Percentiles rank a stretch among this genome's conserved stretches.
Conservation (phyloP, 352 stramenopile genomes). For the Achlya hypogyna region DNA sequence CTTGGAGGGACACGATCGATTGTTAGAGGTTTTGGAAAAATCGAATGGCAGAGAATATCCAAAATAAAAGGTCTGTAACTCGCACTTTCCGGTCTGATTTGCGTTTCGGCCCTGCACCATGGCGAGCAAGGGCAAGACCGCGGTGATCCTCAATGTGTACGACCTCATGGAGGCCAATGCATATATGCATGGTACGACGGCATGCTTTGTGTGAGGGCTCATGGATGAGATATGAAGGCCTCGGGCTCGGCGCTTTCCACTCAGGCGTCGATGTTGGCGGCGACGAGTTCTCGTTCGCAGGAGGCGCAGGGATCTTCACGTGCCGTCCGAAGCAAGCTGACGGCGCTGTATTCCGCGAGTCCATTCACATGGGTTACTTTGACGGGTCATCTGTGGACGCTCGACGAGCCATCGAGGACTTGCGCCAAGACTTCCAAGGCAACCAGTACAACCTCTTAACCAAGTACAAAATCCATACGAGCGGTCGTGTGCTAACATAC, state of each 20-base stretch:
- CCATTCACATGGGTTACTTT: conserved; percentile 85
- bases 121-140: conserved; percentile 30
- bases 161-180: conserved; percentile 89
- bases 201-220: background rate
- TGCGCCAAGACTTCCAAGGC: conserved; percentile 79
- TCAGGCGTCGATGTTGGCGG: conserved; percentile 88
- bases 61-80: background rate
- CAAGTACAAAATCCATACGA: conserved; percentile 42
- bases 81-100: background rate
- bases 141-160: conserved; percentile 88
- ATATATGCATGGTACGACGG: conserved; percentile 54
- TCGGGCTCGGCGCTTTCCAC: conserved; percentile 88
- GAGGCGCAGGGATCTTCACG: conserved; percentile 85
- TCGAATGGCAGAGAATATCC: background rate
- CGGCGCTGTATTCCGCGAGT: conserved; percentile 85
- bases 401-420: conserved; percentile 66
- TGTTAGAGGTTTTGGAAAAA: background rate
- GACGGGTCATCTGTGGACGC: conserved; percentile 76
- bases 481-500: too few relatives aligned
- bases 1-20: background rate
- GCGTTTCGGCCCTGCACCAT: background rate
- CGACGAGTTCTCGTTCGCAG: conserved; percentile 90
- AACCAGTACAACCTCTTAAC: conserved; percentile 87
- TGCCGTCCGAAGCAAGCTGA: conserved; percentile 46
- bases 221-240: conserved; percentile 4